A percentile compares a stretch with the other conserved stretches of the same genome.
These are phyloP conservation scores for Curvularia verruculosa DNA, from an alignment of 2,329 filamentous ascomycete species.

Conservation along the genomic window DNA sequence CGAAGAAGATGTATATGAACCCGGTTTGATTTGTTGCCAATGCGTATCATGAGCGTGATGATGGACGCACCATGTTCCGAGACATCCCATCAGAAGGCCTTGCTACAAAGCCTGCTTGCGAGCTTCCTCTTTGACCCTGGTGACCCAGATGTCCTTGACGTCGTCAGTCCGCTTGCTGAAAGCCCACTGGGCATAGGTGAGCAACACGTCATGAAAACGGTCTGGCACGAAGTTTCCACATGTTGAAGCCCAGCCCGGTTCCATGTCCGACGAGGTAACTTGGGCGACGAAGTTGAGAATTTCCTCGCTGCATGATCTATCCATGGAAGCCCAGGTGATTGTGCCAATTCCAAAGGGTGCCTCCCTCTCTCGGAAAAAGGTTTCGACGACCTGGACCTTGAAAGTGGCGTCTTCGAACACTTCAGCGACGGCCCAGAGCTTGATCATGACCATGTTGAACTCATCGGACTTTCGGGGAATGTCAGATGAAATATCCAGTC, in stretches of 20 bases:
- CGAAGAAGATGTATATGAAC: background rate
- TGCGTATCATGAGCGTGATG: background rate
- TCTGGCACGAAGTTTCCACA: too few relatives aligned
- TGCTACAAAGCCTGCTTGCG: background rate
- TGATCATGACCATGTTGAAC: background rate
- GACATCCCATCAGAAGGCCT: background rate
- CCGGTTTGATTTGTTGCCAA: background rate
- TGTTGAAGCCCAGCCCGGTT: background rate
- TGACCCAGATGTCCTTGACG: background rate
- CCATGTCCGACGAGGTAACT: background rate
- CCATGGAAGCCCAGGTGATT: background rate
- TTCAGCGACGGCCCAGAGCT: background rate
- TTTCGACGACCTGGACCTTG: background rate
- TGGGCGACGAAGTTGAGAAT: conserved; percentile 2
- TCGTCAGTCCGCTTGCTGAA: too few relatives aligned
- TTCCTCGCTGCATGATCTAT: background rate
- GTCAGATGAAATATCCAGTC: background rate
- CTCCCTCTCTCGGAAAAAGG: background rate
- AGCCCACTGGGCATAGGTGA: too few relatives aligned
- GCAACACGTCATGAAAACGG: too few relatives aligned
- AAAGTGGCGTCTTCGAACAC: background rate
- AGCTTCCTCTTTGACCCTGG: background rate
- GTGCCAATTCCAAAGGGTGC: background rate
- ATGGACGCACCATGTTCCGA: background rate
- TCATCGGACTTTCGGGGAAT: background rate